phyloP scores from a whole-genome alignment of 164 flowering plant species.

The Chimonanthus salicifolius region DNA sequence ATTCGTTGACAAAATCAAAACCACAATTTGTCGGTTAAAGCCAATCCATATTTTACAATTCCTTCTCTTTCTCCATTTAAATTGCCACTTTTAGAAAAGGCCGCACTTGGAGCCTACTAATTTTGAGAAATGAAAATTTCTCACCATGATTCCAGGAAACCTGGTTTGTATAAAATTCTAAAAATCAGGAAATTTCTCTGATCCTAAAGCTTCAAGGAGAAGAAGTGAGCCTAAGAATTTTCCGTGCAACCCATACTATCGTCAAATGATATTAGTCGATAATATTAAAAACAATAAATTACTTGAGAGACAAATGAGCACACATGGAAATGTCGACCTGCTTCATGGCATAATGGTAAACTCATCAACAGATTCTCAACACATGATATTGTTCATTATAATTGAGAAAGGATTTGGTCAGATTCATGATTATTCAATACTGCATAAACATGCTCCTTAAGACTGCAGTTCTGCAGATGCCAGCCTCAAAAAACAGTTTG shows the following conservation, averaged over 20 bases:
- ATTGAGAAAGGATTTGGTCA: neutral
- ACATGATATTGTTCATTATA: neutral
- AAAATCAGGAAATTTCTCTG: neutral
- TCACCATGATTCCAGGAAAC: neutral
- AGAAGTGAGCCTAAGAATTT: neutral
- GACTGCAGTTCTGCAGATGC: constrained; percentile 2
- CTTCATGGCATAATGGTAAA: neutral
- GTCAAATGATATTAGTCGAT: no score
- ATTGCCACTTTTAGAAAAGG: no score
- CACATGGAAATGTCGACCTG: neutral
- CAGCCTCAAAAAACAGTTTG: constrained; percentile 6
- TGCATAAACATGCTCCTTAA: neutral
- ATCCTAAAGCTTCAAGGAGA: no score
- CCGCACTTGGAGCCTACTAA: neutral
- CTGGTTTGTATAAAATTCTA: neutral
- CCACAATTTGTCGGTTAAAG: neutral
- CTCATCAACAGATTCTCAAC: neutral
- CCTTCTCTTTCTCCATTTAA: no score
- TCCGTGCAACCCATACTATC: neutral
- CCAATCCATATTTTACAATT: neutral
- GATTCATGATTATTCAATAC: constrained; percentile 7
- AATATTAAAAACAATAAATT: no score
- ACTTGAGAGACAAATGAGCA: neutral
- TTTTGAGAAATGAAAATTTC: neutral
- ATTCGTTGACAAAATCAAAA: neutral